Conservation (phyloP, 495 filamentous ascomycete species). For the Neurospora pannonica region DNA sequence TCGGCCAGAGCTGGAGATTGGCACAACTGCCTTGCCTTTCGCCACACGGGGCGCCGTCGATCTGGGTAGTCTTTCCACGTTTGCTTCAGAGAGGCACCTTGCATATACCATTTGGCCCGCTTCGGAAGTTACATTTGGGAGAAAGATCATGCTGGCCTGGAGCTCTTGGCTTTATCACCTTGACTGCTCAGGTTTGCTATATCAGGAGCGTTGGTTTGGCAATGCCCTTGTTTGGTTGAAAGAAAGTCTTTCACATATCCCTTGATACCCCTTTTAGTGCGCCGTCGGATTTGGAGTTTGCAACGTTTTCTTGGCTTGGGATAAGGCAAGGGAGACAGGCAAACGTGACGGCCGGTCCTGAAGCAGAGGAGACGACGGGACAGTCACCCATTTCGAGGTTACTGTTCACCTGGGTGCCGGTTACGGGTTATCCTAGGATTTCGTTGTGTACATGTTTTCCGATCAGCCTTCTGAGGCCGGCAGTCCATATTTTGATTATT, state of each 20-base stretch:
- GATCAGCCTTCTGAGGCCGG: neutral
- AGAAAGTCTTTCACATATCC: neutral
- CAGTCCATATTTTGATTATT: neutral
- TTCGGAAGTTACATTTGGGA: neutral
- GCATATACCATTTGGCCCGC: neutral
- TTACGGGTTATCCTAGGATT: neutral
- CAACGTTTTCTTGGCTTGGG: neutral
- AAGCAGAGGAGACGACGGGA: neutral
- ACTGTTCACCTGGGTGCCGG: neutral
- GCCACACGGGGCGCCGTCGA: neutral
- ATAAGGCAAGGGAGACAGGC: neutral
- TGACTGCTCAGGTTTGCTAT: neutral
- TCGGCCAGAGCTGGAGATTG: neutral
- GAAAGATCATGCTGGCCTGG: neutral
- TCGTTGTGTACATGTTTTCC: neutral
- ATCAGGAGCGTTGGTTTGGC: neutral
- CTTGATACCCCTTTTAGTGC: neutral
- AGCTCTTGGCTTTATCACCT: neutral
- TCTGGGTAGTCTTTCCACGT: neutral
- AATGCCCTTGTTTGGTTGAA: neutral
- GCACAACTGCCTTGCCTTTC: neutral
- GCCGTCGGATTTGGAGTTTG: neutral
- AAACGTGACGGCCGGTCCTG: neutral
- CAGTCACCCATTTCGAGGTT: neutral
- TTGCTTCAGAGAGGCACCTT: neutral